A percentile compares a stretch with the other conserved stretches of the same genome.
Conservation (phyloP, 192 early-diverging fungal genomes). For the Funneliformis geosporum region DNA sequence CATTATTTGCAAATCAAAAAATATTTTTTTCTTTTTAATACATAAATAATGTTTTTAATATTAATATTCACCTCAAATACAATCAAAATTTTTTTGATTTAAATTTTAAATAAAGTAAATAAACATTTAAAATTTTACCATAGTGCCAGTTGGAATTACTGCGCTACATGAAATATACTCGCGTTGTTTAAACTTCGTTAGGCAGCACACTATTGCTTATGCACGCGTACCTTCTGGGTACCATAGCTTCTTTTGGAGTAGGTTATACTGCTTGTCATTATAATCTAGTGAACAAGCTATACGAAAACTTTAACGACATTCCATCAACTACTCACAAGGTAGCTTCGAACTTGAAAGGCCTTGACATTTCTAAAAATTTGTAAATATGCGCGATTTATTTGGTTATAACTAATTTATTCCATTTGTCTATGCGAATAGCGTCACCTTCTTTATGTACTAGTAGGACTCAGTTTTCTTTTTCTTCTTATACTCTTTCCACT, state of each 20-base stretch:
- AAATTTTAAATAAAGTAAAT: no score
- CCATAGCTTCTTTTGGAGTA: slow-evolving; percentile 31
- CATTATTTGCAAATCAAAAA: no score
- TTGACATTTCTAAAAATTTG: neutral
- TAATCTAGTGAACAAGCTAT: slow-evolving; percentile 30
- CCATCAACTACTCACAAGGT: slow-evolving; percentile 37
- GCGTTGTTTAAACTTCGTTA: neutral
- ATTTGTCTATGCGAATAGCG: slow-evolving; percentile 30
- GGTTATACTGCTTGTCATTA: slow-evolving; percentile 33
- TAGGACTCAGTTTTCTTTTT: slow-evolving; percentile 43
- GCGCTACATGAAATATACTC: neutral
- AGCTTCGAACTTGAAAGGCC: neutral
- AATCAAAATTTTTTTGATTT: no score
- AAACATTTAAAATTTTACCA: no score
- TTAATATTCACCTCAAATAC: no score
- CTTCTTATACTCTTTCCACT: slow-evolving; percentile 47
- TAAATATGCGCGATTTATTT: neutral
- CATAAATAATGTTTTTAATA: no score
- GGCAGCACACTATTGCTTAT: slow-evolving; percentile 19
- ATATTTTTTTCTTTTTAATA: no score
- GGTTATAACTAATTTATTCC: neutral
- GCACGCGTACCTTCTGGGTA: slow-evolving; percentile 31
- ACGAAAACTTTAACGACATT: slow-evolving; percentile 33
- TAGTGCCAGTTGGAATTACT: no score
- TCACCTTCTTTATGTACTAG: slow-evolving; percentile 45